Evolutionary conservation across 495 filamentous ascomycete species (phyloP).

Genomic region (Xylaria castorea): DNA sequence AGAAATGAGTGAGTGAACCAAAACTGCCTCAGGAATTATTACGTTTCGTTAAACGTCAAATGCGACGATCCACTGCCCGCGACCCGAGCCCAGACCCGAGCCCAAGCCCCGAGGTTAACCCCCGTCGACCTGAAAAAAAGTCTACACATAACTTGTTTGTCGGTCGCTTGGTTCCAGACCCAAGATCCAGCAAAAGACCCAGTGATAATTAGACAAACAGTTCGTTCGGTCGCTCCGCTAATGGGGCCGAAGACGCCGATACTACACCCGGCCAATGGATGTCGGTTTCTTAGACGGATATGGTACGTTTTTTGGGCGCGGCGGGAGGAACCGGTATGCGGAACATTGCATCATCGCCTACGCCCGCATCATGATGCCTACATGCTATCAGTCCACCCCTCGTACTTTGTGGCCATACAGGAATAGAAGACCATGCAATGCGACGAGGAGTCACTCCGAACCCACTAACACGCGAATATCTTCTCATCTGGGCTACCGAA

Average conservation of each 20-base stretch:
- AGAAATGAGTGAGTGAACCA: background rate
- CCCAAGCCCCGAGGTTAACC: background rate
- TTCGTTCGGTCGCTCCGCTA: conserved; percentile 7
- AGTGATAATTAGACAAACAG: too few species aligned
- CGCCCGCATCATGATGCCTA: conserved; percentile 33
- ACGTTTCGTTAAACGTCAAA: background rate
- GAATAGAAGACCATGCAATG: background rate
- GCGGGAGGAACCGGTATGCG: conserved; percentile 1
- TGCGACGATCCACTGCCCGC: background rate
- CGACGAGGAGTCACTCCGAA: background rate
- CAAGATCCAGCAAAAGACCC: background rate
- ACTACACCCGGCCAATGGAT: background rate
- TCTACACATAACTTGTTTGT: background rate
- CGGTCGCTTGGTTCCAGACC: background rate
- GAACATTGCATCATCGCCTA: conserved; percentile 41
- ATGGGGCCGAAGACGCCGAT: conserved; percentile 11
- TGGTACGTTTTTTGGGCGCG: conserved; percentile 14
- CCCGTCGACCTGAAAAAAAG: background rate
- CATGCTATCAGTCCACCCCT: conserved; percentile 16
- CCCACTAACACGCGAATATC: conserved; percentile 15
- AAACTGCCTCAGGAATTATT: background rate
- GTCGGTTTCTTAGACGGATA: background rate
- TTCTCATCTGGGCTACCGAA: background rate
- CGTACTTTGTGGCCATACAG: conserved; percentile 3
- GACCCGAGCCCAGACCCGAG: background rate